phyloP scores from a whole-genome alignment of 148 eudicot species.

The Rhododendron mucronatum region DNA sequence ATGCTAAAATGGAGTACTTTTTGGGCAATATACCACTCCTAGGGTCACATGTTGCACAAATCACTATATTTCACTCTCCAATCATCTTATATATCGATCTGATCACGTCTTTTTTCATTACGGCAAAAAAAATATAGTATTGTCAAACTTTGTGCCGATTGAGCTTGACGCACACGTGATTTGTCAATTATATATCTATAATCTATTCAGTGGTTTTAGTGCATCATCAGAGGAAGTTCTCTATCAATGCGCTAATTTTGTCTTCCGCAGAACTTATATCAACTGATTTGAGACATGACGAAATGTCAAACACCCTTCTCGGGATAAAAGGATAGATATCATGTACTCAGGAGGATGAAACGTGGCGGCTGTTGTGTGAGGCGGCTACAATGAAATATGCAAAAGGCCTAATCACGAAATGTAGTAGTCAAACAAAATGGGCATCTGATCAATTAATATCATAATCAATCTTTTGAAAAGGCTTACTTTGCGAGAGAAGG shows the following conservation, averaged over 20 bases:
- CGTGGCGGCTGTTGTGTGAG: background rate
- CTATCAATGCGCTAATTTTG: background rate
- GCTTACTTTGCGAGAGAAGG: background rate
- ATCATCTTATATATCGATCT: too few species aligned
- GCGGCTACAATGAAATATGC: background rate
- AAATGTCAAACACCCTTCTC: background rate
- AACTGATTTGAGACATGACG: background rate
- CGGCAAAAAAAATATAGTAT: too few species aligned
- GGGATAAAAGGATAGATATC: background rate
- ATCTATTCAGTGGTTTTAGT: too few species aligned
- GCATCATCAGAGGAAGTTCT: too few species aligned
- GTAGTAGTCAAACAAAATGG: background rate
- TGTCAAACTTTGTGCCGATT: too few species aligned
- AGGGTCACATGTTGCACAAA: too few species aligned
- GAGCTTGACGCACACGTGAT: too few species aligned
- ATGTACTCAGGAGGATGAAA: background rate
- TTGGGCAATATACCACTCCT: too few species aligned
- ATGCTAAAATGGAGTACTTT: too few species aligned
- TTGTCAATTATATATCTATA: too few species aligned
- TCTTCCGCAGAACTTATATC: background rate
- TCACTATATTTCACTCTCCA: too few species aligned
- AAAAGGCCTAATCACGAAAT: background rate
- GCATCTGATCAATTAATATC: background rate
- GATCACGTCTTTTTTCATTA: too few species aligned
- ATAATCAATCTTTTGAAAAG: background rate